A percentile compares a stretch with the other conserved stretches of the same genome.
Evolutionary conservation across 345 rosid species (phyloP).

Genomic region (Linum tenue): DNA sequence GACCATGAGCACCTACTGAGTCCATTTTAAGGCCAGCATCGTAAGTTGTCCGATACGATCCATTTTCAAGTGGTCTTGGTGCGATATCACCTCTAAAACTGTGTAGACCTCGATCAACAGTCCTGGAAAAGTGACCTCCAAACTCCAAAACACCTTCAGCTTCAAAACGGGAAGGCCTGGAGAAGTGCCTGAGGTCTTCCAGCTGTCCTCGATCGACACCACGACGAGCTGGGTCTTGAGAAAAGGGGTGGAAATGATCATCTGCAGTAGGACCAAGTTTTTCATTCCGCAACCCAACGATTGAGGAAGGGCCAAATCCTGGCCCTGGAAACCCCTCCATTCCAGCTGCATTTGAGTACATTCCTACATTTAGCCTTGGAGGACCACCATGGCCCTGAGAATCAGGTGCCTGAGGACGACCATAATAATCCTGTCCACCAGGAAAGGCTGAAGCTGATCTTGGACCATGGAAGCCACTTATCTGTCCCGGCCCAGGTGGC

Average conservation of each 20-base stretch:
- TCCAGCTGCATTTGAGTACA: conserved; percentile 21
- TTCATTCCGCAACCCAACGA: conserved; percentile 22
- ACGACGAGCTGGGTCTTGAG: conserved; percentile 24
- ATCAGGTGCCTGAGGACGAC: conserved; percentile 26
- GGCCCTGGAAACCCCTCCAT: conserved; percentile 27
- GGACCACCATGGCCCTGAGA: conserved; percentile 18
- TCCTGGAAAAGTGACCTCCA: conserved; percentile 27
- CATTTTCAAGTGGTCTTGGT: conserved; percentile 29
- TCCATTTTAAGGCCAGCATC: conserved; percentile 14
- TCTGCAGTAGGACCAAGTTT: conserved; percentile 29
- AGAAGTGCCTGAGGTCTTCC: conserved; percentile 37
- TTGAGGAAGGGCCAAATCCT: conserved; percentile 17
- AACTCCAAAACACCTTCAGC: conserved; percentile 25
- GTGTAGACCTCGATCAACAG: conserved; percentile 34
- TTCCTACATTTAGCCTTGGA: conserved; percentile 25
- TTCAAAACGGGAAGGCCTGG: conserved; percentile 35
- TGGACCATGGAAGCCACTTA: conserved; percentile 22
- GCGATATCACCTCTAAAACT: conserved; percentile 33
- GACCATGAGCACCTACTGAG: conserved; percentile 25
- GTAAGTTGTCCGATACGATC: conserved; percentile 18
- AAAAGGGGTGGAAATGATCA: conserved; percentile 26
- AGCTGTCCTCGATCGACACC: conserved; percentile 27
- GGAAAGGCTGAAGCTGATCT: conserved; percentile 26
- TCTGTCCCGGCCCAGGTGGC: conserved; percentile 29
- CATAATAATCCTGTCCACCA: conserved; percentile 29